phyloP scores from a whole-genome alignment of 2,329 filamentous ascomycete genomes.

The Clarireedia paspali region DNA sequence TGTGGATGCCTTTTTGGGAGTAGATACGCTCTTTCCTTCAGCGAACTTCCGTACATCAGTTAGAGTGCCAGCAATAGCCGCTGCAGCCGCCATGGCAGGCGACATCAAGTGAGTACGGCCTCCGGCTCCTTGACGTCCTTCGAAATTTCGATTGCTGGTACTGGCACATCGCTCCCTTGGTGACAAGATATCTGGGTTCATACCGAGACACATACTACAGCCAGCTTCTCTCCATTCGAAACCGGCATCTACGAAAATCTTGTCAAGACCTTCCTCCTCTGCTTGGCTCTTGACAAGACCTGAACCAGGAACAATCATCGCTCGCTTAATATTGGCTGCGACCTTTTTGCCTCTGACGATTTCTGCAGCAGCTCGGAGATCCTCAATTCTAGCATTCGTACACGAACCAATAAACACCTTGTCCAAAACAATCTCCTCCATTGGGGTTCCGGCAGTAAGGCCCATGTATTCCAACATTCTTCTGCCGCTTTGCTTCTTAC shows the following conservation, averaged over 20 bases:
- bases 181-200: conserved; percentile 96
- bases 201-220: conserved; percentile 97
- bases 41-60: conserved; percentile 81
- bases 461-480: conserved; percentile 96
- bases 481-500: conserved; percentile 71
- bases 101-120: conserved; percentile 95
- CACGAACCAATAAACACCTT: conserved; percentile 98
- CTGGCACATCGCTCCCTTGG: conserved; percentile 90
- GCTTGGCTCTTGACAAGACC: conserved; percentile 90
- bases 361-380: conserved; percentile 78
- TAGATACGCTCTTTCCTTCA: conserved; percentile 32
- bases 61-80: conserved; percentile 82
- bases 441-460: conserved; percentile 72
- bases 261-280: conserved; percentile 85
- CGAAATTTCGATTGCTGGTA: conserved; percentile 96
- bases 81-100: conserved; percentile 90
- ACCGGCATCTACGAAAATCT: conserved; percentile 83
- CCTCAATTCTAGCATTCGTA: conserved; percentile 95
- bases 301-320: conserved; percentile 94
- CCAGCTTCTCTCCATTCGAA: conserved; percentile 98
- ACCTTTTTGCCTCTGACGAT: conserved; percentile 84
- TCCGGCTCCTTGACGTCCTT: conserved; percentile 87
- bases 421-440: conserved; percentile 88
- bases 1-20: conserved; percentile 20
- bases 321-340: conserved; percentile 81